Evolutionary conservation across 306 rosid species (phyloP).

Genomic region (Glycine soja): DNA sequence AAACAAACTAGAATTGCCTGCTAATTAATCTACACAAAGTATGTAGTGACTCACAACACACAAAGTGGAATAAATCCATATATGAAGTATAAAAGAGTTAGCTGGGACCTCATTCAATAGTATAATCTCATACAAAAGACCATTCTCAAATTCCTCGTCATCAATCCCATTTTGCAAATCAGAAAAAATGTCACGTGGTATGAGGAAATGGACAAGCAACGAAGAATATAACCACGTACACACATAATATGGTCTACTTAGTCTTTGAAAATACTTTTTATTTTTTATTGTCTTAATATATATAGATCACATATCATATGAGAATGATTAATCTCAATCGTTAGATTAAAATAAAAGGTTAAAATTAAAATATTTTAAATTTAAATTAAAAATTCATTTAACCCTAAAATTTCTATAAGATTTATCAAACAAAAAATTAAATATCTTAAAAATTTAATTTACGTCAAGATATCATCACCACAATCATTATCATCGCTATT

Average conservation of each 20-base stretch:
- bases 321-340: no score
- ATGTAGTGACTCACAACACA: not conserved
- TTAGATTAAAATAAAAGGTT: no score
- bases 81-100: not conserved
- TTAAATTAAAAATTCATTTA: no score
- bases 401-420: no score
- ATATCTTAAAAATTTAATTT: no score
- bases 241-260: conserved; percentile 12
- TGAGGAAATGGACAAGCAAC: conserved; percentile 17
- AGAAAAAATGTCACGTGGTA: conserved; percentile 12
- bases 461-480: no score
- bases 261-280: conserved; percentile 11
- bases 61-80: not conserved
- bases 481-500: no score
- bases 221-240: conserved; percentile 28
- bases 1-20: conserved; percentile 16
- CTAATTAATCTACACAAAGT: conserved; percentile 4
- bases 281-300: not conserved
- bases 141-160: not conserved
- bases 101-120: not conserved
- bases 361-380: no score
- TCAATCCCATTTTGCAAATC: not conserved
- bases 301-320: no score
- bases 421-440: no score
- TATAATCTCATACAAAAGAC: not conserved